A percentile compares a stretch with the other conserved stretches of the same genome.
phyloP scores from a whole-genome alignment of 257 asterid genomes.

The Galeopsis tetrahit region DNA sequence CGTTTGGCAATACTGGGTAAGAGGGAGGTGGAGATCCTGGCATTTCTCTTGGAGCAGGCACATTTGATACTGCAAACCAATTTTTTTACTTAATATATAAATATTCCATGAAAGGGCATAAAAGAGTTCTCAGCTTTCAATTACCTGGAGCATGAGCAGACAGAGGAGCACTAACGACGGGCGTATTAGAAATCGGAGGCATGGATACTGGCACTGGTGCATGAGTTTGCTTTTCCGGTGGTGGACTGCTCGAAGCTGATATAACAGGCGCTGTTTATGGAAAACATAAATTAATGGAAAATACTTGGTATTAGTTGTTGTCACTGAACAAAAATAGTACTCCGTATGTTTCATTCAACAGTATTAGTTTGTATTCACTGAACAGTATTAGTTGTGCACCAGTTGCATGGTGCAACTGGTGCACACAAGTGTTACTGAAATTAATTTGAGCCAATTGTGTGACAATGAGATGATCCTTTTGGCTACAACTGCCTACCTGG shows the following conservation, averaged over 20 bases:
- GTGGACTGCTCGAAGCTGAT: constrained; percentile 52
- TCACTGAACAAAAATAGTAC: not conserved
- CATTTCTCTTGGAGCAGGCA: constrained; percentile 40
- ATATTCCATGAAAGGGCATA: constrained; percentile 1
- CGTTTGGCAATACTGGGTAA: constrained; percentile 31
- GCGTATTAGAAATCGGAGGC: constrained; percentile 57
- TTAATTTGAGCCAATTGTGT: not conserved
- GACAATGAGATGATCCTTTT: constrained; percentile 7
- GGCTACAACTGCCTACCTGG: constrained; percentile 57
- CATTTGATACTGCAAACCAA: constrained; percentile 39
- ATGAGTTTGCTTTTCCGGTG: constrained; percentile 46
- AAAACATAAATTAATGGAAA: constrained; percentile 40
- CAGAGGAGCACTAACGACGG: constrained; percentile 39
- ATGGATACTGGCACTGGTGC: constrained; percentile 41
- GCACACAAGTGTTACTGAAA: no score
- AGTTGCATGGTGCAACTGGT: no score
- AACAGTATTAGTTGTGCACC: no score
- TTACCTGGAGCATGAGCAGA: constrained; percentile 58
- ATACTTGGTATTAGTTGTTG: constrained; percentile 11
- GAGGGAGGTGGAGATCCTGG: constrained; percentile 45
- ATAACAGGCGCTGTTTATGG: constrained; percentile 52
- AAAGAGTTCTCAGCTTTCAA: constrained; percentile 15
- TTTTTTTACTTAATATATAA: constrained; percentile 25
- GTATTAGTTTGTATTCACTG: not conserved
- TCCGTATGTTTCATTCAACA: no score